A percentile compares a stretch with the other conserved stretches of the same genome.
Evolutionary conservation across 2,329 filamentous ascomycete species (phyloP).

Genomic region (Fusarium longipes): DNA sequence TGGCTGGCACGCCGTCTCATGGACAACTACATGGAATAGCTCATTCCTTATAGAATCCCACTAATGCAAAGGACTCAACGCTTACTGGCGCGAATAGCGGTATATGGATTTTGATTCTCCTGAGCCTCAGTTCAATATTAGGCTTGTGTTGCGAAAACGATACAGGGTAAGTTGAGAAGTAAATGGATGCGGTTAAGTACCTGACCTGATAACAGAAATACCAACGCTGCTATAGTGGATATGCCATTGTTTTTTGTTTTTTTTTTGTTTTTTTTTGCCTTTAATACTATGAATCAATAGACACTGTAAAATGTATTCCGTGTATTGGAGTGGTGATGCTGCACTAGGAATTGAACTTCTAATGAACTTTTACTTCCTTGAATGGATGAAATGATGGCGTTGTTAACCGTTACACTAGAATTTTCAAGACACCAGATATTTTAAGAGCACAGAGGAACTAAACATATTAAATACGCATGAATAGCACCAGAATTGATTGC

Average conservation of each 20-base stretch:
- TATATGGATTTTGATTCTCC: background rate
- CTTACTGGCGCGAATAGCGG: background rate
- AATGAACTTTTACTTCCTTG: too few species aligned
- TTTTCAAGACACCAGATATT: background rate
- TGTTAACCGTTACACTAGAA: background rate
- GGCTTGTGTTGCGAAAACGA: background rate
- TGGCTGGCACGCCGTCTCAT: background rate
- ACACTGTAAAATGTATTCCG: too few species aligned
- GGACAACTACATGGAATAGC: background rate
- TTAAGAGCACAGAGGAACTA: too few species aligned
- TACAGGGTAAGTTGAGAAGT: constrained; percentile 19
- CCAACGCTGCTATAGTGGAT: too few species aligned
- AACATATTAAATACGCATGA: too few species aligned
- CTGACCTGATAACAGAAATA: background rate
- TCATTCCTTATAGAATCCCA: background rate
- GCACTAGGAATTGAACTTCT: too few species aligned
- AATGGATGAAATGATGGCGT: constrained; percentile 9
- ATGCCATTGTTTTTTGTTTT: too few species aligned
- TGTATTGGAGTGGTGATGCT: too few species aligned
- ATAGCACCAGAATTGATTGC: background rate
- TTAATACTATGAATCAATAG: too few species aligned
- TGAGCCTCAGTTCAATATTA: background rate
- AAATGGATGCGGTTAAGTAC: background rate
- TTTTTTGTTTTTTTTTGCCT: too few species aligned
- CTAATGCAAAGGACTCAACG: background rate